Evolutionary conservation across 2,329 filamentous ascomycete species (phyloP), one percentile per base, ranked within the genome.

Genomic region (Rhynchosporium agropyri): DNA sequence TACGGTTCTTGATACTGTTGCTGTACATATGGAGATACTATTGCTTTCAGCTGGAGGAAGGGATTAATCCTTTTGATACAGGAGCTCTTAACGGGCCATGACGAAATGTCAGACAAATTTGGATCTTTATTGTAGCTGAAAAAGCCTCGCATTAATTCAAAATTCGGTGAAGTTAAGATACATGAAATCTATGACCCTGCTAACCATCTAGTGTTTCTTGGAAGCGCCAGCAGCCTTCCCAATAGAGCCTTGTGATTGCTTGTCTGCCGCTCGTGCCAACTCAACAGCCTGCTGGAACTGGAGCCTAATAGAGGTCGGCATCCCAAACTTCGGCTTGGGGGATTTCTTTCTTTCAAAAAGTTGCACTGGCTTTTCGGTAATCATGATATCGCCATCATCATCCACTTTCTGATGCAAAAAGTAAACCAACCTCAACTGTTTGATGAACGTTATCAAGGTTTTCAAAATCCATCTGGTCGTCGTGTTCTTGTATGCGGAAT

Each of bases 301-400:
- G 3, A 40, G 33, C 45, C 12, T 58, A 10, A 58, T 40, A 12
- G 56, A 58, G 38, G 12, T 38, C n/a, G 56, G 56, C 20, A 58
- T 45, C 13, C 56, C 56, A 15, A 58, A 10, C 28, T 50, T 53
- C 13, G 13, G 28, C 20, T 51, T 59, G 40, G 20, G 20, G 5
- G 20, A 12, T 38, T 53, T 53, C 13, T 43, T 53, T 10, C 36
- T 51, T n/a, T 45, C 13, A 10, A 26, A 7, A n/a, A 40, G 40
- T 20, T 60, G 46, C 13, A 53, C 58, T 9, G 20, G 6, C 26
- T 10, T 10, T 5, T 26, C 29, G 8, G 20, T 53, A 43, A 26
- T 7, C 36, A 60, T 33, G 12, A 43, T 20, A 13, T 60, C 48
- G 3, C 58, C 58, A 45, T 60, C 58, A 8, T 51, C 49, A 8